Evolutionary conservation across 1,284 basidiomycete species (phyloP).

Genomic region (Rhodotorula sp.): DNA sequence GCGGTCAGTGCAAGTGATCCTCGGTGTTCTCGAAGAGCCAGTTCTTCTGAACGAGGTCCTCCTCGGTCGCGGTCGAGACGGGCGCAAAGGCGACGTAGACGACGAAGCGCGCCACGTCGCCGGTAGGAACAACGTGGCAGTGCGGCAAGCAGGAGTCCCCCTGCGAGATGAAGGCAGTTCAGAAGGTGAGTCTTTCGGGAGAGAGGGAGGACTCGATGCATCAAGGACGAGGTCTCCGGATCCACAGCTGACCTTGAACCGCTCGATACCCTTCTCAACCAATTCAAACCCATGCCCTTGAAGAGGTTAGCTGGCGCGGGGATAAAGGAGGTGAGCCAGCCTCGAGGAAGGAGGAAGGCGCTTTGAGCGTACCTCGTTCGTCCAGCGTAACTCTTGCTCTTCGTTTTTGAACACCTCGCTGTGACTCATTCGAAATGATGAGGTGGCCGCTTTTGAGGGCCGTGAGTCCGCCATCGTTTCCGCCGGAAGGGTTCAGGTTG

Average conservation of each 20-base stretch:
- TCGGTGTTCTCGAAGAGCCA: constrained; percentile 19
- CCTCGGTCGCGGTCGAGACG: constrained; percentile 20
- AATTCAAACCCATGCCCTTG: constrained; percentile 18
- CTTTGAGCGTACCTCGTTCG: constrained; percentile 8
- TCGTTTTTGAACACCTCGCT: constrained; percentile 9
- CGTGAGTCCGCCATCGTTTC: constrained; percentile 52
- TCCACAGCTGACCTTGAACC: constrained; percentile 19
- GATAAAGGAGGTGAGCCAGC: neutral
- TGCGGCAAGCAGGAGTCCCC: constrained; percentile 30
- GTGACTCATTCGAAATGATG: constrained; percentile 16
- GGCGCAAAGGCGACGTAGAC: constrained; percentile 23
- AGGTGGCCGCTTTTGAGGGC: constrained; percentile 44
- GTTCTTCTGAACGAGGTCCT: constrained; percentile 25
- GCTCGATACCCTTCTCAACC: constrained; percentile 19
- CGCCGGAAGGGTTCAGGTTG: constrained; percentile 50
- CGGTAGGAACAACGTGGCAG: constrained; percentile 17
- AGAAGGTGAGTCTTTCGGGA: neutral
- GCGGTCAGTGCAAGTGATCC: constrained; percentile 30
- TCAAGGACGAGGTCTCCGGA: constrained; percentile 20
- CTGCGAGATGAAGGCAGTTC: neutral
- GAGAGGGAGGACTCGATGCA: neutral
- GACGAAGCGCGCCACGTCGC: constrained; percentile 21
- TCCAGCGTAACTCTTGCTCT: constrained; percentile 20
- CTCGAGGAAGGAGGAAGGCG: neutral
- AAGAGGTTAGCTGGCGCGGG: constrained; percentile 9